A percentile compares a stretch with the other conserved stretches of the same genome.
Conservation (phyloP, 2,329 filamentous ascomycete species). For the Incumbomyces lentus region DNA sequence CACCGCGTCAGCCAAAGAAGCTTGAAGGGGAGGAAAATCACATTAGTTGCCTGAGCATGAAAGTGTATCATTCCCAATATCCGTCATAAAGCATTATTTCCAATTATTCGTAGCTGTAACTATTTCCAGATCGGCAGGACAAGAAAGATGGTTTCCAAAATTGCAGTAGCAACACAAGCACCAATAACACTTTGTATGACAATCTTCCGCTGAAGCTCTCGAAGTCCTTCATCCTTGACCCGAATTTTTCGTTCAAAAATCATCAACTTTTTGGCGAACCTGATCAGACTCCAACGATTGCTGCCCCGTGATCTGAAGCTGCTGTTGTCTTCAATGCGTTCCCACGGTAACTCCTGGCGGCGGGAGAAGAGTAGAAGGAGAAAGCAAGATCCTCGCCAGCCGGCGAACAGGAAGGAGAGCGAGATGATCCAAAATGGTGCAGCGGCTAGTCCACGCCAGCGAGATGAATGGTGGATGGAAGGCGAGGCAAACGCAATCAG, state of each 20-base stretch:
- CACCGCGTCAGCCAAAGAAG: too few species aligned
- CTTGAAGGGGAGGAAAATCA: too few species aligned
- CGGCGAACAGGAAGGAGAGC: slow-evolving; percentile 12
- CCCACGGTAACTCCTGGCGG: slow-evolving; percentile 14
- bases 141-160: slow-evolving; percentile 12
- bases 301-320: not conserved
- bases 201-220: slow-evolving; percentile 11
- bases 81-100: too few species aligned
- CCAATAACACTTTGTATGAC: slow-evolving; percentile 12
- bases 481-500: slow-evolving; percentile 12
- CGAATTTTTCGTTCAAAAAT: slow-evolving; percentile 13
- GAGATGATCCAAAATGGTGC: slow-evolving; percentile 11
- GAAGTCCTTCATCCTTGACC: slow-evolving; percentile 12
- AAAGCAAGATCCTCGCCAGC: slow-evolving; percentile 12
- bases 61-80: too few species aligned
- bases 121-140: slow-evolving; percentile 13
- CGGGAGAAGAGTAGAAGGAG: slow-evolving; percentile 13
- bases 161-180: slow-evolving; percentile 8
- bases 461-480: slow-evolving; percentile 12
- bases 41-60: too few species aligned
- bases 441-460: slow-evolving; percentile 11
- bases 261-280: slow-evolving; percentile 11
- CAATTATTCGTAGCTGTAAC: not conserved
- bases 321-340: slow-evolving; percentile 7
- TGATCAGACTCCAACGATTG: not conserved